phyloP scores from a whole-genome alignment of 2,329 filamentous ascomycete species.

The Cercospora zeina region DNA sequence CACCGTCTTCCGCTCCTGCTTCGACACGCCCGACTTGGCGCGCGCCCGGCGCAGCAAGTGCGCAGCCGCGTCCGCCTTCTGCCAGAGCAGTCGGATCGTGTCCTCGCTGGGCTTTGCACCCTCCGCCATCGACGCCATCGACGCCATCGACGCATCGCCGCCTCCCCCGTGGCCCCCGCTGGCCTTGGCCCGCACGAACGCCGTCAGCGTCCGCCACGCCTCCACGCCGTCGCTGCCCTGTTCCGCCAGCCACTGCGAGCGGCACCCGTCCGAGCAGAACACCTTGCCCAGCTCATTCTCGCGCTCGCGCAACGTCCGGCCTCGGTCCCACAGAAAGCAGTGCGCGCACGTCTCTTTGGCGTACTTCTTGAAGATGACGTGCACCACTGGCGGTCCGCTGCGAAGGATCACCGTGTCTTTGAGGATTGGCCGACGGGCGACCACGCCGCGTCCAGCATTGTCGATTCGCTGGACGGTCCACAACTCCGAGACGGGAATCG shows the following conservation, averaged over 20 bases:
- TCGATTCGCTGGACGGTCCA: conserved; percentile 47
- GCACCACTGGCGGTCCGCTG: conserved; percentile 43
- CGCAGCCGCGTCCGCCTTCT: conserved; percentile 25
- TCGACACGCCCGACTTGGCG: conserved; percentile 5
- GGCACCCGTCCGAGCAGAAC: conserved; percentile 47
- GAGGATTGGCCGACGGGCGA: conserved; percentile 43
- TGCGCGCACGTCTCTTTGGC: conserved; percentile 52
- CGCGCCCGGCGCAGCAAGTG: conserved; percentile 18
- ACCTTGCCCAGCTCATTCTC: conserved; percentile 45
- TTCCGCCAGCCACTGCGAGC: conserved; percentile 40
- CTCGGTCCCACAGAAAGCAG: conserved; percentile 51
- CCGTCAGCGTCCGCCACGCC: conserved; percentile 35
- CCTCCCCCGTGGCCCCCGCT: conserved; percentile 18
- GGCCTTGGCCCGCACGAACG: conserved; percentile 25
- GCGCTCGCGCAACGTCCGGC: conserved; percentile 45
- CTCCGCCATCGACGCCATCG: not conserved
- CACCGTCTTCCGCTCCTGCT: conserved; percentile 21
- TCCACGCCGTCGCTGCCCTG: conserved; percentile 35
- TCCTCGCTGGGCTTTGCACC: conserved; percentile 21
- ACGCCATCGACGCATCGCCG: conserved; percentile 9
- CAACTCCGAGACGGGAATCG: conserved; percentile 18
- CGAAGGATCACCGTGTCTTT: conserved; percentile 42
- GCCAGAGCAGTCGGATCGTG: conserved; percentile 32
- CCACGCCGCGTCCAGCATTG: conserved; percentile 49
- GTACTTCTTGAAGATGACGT: conserved; percentile 49